Evolutionary conservation across 305 asterid species (phyloP), one percentile per base, ranked within the genome.

Genomic region (Solanum chacoense): DNA sequence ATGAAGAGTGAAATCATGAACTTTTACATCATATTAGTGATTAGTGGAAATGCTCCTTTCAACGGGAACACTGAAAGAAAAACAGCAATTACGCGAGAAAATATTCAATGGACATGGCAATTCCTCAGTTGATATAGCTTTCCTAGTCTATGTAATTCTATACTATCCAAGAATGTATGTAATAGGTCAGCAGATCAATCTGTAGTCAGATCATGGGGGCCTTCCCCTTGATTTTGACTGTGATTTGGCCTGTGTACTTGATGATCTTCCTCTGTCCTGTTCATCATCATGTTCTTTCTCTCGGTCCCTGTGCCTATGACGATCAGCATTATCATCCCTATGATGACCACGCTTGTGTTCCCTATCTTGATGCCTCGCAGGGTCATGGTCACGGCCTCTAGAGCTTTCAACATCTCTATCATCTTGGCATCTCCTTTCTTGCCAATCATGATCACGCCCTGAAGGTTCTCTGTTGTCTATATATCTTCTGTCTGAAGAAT

Each of bases 401-500:
- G 91, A 89, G 16, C 89, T 93, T 26, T 89, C 93, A 13, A 75
- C 87, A 91, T 94, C 96, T 88, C 94, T 94, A 78, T 92, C 95
- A 77, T 92, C 98, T 22, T 92, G 96, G 85, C 86, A 91, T 90
- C 92, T 92, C 92, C 92, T 92, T 22, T 94, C 97, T 24, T 93
- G 76, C 95, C 93, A 94, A 69, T 94, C 98, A 87, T 59, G 88
- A 78, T 95, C 94, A n/a, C 91, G 92, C 8, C 89, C 93, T 29
- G 28, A 45, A 76, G n/a, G 65, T 93, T 94, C 83, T 91, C 94
- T 95, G 24, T 94, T 95, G 73, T 95, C 98, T 59, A 94, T 91
- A 90, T 94, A 89, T 91, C 94, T 95, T 90, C 93, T 95, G 45
- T 96, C 98, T 3, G 98, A 91, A 88, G 98, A 93, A 84, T 95